Conservation (phyloP, 2,329 filamentous ascomycete genomes). For the Ophiostoma quercus region DNA sequence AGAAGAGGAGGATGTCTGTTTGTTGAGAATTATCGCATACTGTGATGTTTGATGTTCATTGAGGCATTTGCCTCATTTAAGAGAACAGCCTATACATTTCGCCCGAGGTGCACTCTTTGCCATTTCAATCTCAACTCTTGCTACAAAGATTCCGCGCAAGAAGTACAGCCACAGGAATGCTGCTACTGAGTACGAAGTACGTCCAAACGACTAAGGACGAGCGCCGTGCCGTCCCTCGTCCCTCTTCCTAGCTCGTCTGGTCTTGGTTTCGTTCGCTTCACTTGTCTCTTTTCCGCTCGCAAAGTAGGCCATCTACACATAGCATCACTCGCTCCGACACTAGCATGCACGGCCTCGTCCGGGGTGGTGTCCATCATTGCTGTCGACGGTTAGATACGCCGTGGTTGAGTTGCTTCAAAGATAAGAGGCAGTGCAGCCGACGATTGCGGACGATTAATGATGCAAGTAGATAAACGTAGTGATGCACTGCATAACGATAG, state of each 20-base stretch:
- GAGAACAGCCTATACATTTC: too few species aligned
- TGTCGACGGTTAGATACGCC: neutral
- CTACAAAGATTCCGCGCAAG: too few species aligned
- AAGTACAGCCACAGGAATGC: neutral
- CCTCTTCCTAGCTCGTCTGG: neutral
- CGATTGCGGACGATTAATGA: neutral
- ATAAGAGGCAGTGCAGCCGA: constrained; percentile 3
- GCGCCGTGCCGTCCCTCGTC: neutral
- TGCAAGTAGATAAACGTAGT: neutral
- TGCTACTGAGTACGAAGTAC: too few species aligned
- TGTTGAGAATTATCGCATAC: neutral
- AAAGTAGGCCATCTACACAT: neutral
- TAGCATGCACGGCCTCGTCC: neutral
- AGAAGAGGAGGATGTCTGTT: neutral
- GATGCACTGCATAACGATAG: neutral
- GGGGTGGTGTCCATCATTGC: neutral
- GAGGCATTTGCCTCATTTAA: neutral
- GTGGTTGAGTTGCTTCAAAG: neutral
- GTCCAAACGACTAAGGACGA: neutral
- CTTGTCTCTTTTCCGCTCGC: neutral
- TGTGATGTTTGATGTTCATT: neutral
- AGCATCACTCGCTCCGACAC: neutral
- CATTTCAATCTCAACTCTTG: too few species aligned
- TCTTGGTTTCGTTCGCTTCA: neutral
- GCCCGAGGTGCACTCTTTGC: too few species aligned